phyloP scores from a whole-genome alignment of 176 grass and related monocot genomes.

The Melocanna baccifera region DNA sequence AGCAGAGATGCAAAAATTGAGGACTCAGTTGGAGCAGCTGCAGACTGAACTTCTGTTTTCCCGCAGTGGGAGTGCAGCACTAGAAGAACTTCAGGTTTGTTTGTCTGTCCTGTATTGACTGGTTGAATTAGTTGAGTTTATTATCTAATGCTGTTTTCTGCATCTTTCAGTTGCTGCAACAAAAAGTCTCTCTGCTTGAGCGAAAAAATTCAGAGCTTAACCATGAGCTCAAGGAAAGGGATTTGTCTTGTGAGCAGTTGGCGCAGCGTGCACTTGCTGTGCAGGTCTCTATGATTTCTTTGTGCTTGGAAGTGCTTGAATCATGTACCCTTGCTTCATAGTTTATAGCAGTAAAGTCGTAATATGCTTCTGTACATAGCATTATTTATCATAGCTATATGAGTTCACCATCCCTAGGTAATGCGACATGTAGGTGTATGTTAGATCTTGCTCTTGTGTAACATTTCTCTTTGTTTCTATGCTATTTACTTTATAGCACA shows the following conservation, averaged over 20 bases:
- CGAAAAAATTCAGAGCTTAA: constrained; percentile 71
- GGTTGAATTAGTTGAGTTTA: background rate
- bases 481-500: background rate
- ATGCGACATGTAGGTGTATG: background rate
- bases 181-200: constrained; percentile 79
- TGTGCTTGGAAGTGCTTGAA: background rate
- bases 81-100: constrained; percentile 90
- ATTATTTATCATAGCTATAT: background rate
- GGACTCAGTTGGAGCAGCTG: constrained; percentile 74
- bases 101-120: background rate
- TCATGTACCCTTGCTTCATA: background rate
- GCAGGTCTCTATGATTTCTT: constrained; percentile 54
- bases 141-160: constrained; percentile 13
- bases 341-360: background rate
- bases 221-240: constrained; percentile 65
- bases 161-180: constrained; percentile 65
- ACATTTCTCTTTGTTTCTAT: background rate
- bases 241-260: constrained; percentile 56
- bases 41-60: constrained; percentile 83
- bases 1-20: constrained; percentile 86
- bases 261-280: constrained; percentile 50
- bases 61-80: constrained; percentile 63
- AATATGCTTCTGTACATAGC: background rate
- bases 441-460: background rate
- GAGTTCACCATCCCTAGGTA: background rate